A percentile compares a stretch with the other conserved stretches of the same genome.
These are phyloP conservation scores for Myriosclerotinia curreyana DNA, from an alignment of 2,329 filamentous ascomycete species.

Conservation along the genomic window DNA sequence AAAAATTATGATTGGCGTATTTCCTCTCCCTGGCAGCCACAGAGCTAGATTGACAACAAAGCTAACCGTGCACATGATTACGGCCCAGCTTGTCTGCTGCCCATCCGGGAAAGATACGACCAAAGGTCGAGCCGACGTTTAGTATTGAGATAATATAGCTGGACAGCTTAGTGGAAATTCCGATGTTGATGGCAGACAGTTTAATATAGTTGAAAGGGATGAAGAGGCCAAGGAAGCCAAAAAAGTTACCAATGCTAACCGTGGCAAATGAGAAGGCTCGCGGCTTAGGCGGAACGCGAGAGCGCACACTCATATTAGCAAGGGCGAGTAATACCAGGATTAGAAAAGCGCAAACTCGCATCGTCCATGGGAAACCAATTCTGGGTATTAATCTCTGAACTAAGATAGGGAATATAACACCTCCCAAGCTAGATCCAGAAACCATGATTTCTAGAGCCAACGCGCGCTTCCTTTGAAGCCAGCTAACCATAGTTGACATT, in stretches of 20 bases:
- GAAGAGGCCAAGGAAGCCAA: background rate
- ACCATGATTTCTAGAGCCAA: constrained; percentile 8
- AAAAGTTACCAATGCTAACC: constrained; percentile 4
- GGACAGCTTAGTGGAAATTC: constrained; percentile 39
- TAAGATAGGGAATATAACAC: constrained; percentile 13
- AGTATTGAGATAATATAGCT: constrained; percentile 51
- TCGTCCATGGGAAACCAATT: constrained; percentile 9
- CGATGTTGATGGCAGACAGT: background rate
- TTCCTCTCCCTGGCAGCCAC: constrained; percentile 56
- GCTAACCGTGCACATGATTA: constrained; percentile 16
- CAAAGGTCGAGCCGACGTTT: constrained; percentile 41
- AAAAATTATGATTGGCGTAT: constrained; percentile 57
- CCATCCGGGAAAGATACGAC: constrained; percentile 47
- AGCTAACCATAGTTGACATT: background rate
- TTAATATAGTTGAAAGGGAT: constrained; percentile 7
- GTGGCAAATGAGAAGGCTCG: background rate
- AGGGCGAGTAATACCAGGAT: background rate
- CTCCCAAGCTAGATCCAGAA: constrained; percentile 8
- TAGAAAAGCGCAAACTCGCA: constrained; percentile 11
- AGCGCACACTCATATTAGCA: background rate
- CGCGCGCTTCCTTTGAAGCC: background rate
- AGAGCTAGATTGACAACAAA: constrained; percentile 52
- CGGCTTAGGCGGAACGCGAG: constrained; percentile 3
- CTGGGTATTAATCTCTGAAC: background rate
- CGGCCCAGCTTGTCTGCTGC: constrained; percentile 51